Evolutionary conservation across 371 early-diverging fungal species (phyloP).

Genomic region (Apophysomyces sp.): DNA sequence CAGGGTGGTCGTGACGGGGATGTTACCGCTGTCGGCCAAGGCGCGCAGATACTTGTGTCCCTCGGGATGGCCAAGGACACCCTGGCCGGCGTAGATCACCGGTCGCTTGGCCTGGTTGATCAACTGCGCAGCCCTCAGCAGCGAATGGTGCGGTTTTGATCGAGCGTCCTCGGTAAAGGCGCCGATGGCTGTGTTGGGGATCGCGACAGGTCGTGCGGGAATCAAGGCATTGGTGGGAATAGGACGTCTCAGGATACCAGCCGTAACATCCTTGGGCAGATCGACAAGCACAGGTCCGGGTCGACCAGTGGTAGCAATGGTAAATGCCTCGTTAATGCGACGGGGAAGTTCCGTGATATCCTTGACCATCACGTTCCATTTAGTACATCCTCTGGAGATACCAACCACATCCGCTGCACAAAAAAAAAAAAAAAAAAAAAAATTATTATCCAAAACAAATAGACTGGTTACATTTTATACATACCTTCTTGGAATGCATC

Average conservation of each 20-base stretch:
- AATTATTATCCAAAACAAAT: no score
- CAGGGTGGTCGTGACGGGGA: constrained; percentile 95
- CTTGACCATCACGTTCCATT: constrained; percentile 98
- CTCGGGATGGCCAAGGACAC: constrained; percentile 80
- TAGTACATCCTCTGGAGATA: constrained; percentile 93
- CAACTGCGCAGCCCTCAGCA: constrained; percentile 70
- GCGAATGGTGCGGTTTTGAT: constrained; percentile 52
- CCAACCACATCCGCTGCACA: constrained; percentile 86
- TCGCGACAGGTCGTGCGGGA: constrained; percentile 62
- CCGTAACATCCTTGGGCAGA: constrained; percentile 97
- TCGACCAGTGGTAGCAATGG: constrained; percentile 93
- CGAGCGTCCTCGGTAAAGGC: constrained; percentile 45
- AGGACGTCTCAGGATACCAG: constrained; percentile 80
- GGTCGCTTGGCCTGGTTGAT: constrained; percentile 91
- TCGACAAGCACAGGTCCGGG: constrained; percentile 98
- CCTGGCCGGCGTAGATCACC: constrained; percentile 94
- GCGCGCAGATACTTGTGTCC: constrained; percentile 79
- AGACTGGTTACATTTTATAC: no score
- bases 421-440: background rate
- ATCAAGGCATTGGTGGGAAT: constrained; percentile 71
- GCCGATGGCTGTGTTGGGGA: constrained; percentile 50
- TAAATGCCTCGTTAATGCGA: constrained; percentile 96
- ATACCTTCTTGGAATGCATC: constrained; percentile 95
- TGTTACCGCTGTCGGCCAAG: constrained; percentile 83
- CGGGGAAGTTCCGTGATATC: constrained; percentile 94